Evolutionary conservation across 2,329 filamentous ascomycete genomes (phyloP).

Genomic region (Aspergillus ibericus): DNA sequence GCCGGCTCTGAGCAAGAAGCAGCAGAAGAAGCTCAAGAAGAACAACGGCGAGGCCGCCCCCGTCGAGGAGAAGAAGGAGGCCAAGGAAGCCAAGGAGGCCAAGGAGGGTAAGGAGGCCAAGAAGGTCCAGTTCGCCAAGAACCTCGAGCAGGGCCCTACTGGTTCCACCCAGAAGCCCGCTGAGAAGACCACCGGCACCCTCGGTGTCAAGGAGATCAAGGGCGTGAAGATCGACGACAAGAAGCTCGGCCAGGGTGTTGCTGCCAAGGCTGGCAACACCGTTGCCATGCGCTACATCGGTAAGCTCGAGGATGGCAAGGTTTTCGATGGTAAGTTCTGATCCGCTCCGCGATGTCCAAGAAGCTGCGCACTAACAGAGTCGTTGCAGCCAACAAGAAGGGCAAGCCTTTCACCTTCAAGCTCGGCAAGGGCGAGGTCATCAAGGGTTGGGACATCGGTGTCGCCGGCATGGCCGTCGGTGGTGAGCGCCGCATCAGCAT

Average conservation of each 20-base stretch:
- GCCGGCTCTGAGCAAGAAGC: constrained; percentile 88
- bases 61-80: constrained; percentile 58
- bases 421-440: constrained; percentile 94
- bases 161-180: constrained; percentile 58
- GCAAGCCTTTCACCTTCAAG: constrained; percentile 95
- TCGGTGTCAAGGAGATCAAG: constrained; percentile 75
- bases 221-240: constrained; percentile 95
- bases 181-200: constrained; percentile 56
- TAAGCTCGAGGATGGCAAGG: constrained; percentile 90
- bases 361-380: constrained; percentile 5
- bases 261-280: constrained; percentile 84
- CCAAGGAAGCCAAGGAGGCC: constrained; percentile 49
- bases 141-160: constrained; percentile 94
- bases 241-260: constrained; percentile 81
- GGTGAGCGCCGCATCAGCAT: constrained; percentile 92
- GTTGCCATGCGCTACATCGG: constrained; percentile 97
- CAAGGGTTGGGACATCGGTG: constrained; percentile 96
- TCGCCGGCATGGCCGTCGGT: constrained; percentile 88
- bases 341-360: background rate
- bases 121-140: constrained; percentile 99
- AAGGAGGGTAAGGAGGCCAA: constrained; percentile 67
- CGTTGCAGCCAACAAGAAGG: constrained; percentile 87
- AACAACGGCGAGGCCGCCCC: constrained; percentile 87
- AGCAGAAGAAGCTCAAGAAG: constrained; percentile 98
- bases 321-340: constrained; percentile 77